Conservation (phyloP, 2,329 filamentous ascomycete species). For the Cytospora mali region DNA sequence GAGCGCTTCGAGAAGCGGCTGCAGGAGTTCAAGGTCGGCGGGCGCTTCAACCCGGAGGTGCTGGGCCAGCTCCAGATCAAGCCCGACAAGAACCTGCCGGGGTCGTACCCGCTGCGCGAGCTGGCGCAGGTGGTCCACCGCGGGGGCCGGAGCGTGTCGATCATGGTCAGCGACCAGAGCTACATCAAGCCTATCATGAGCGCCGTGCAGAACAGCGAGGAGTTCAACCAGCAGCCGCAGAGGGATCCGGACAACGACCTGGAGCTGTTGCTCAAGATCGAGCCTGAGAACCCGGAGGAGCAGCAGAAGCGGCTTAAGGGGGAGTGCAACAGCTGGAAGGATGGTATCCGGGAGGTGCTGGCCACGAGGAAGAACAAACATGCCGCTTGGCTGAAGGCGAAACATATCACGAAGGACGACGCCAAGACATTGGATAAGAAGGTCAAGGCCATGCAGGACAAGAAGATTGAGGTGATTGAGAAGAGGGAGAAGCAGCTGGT, state of each 20-base stretch:
- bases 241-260: constrained; percentile 60
- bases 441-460: constrained; percentile 55
- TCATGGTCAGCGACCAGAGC: constrained; percentile 43
- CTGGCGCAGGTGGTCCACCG: constrained; percentile 57
- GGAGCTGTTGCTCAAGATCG: constrained; percentile 57
- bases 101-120: constrained; percentile 54
- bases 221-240: constrained; percentile 66
- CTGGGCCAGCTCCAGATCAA: constrained; percentile 50
- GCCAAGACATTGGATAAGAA: constrained; percentile 46
- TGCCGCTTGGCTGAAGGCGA: constrained; percentile 52
- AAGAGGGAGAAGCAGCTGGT: constrained; percentile 52
- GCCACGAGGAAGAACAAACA: constrained; percentile 52
- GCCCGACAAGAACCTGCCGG: constrained; percentile 36
- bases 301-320: constrained; percentile 48
- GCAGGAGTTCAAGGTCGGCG: constrained; percentile 48
- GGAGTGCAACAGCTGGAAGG: constrained; percentile 53
- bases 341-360: constrained; percentile 50
- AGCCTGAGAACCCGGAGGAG: constrained; percentile 55
- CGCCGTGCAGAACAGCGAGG: constrained; percentile 53
- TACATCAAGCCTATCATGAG: constrained; percentile 59
- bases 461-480: constrained; percentile 55
- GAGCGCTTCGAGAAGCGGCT: constrained; percentile 45
- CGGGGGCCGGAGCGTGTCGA: constrained; percentile 42
- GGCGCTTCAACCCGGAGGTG: constrained; percentile 54
- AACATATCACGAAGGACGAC: constrained; percentile 47